Base-by-base conservation (phyloP, 2,329 filamentous ascomycete species). In the Penicillium sp. region DNA sequence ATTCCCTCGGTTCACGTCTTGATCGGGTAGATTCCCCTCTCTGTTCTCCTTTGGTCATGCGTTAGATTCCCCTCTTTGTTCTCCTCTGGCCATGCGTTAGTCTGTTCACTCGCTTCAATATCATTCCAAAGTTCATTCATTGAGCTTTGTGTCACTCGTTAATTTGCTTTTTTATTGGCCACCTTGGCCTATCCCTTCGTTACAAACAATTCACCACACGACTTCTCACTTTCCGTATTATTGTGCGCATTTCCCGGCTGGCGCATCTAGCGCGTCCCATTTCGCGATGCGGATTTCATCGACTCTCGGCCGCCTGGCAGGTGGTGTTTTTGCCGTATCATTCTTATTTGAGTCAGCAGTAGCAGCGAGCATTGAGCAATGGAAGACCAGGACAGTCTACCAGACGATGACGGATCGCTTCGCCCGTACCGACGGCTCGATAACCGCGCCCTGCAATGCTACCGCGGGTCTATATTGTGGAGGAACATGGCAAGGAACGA, bases 401-500 rank as follows among this genome's bases (percentile, higher is more conserved):
- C 78, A 80, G 56, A 72, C 79, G 31, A 67, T 81, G 62, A 81
- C 78, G 6, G 79, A 81, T 60, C 71, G 78, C 11, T 80, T 79
- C 57, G 75, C 78, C 25, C 72, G 72, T 16, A 73, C 76, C 13
- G 77, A 79, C 62, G 69, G 71, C 11, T 74, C 72, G 2, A 72
- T 67, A 5, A 68, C 67, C 16, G 57, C 66, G 25, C 47, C 67
- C 26, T 76, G 74, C 61, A 69, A 72, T 46, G 58, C 69, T 2
- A 64, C 62, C 4, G 65, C 61, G 29, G 67, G 70, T 7, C 42
- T 72, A 5, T 81, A 82, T 60, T 84, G 82, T 59, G 81, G 81
- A 47, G 81, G 81, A 10, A 81, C 80, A 23, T 83, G 79, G 75
- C 72, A 75, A 59, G 80, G 80, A 8, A 76, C 80, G 4, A 77